Percentiles rank a stretch among this genome's conserved stretches.
Conservation (phyloP, 805 yeast genomes). For the Saccharomycopsis babjevae region DNA sequence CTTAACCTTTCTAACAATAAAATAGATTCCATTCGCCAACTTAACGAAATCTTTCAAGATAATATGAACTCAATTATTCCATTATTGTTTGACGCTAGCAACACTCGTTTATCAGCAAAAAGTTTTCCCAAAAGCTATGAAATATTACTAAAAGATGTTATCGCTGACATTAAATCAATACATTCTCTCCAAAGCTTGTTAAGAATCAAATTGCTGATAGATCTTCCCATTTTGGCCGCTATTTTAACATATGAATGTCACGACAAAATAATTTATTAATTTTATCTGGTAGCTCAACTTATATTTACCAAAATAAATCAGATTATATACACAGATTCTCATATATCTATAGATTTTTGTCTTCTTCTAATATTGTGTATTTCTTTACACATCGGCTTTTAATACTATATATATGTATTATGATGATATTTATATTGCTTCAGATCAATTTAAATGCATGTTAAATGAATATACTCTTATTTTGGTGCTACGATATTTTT, state of each 20-base stretch:
- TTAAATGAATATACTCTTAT: background rate
- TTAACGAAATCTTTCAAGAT: background rate
- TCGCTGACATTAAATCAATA: background rate
- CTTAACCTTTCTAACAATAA: constrained; percentile 8
- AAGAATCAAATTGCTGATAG: background rate
- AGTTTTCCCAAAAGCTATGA: background rate
- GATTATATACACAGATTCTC: background rate
- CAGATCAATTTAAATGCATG: background rate
- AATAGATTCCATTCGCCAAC: background rate
- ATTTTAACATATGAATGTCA: background rate
- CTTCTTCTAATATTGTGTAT: background rate
- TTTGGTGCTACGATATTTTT: background rate
- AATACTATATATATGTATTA: too few species aligned
- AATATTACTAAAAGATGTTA: background rate
- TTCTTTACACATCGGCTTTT: background rate
- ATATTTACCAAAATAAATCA: too few species aligned
- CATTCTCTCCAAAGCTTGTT: background rate
- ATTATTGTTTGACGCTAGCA: background rate
- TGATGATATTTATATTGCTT: too few species aligned
- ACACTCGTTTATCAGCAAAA: background rate
- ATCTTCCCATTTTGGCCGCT: background rate
- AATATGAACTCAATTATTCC: background rate
- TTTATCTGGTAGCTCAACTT: background rate
- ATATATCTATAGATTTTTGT: background rate
- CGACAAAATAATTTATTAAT: background rate